Conservation (phyloP, 371 early-diverging fungal genomes). For the Mucor mucedo region DNA sequence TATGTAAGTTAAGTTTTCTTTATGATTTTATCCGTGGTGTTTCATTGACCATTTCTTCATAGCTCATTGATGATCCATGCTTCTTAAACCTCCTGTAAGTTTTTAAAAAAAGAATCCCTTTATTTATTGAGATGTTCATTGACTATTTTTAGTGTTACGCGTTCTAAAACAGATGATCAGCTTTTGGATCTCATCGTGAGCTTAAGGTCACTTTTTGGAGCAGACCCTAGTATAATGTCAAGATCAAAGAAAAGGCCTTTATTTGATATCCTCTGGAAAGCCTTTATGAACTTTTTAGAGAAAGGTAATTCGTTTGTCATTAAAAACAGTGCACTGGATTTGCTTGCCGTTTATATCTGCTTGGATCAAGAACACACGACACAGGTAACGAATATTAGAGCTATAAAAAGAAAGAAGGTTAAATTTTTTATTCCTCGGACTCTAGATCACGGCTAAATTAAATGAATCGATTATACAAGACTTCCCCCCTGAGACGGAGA, state of each 20-base stretch:
- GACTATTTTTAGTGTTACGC: constrained; percentile 29
- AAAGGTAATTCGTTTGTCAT: constrained; percentile 22
- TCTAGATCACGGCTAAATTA: constrained; percentile 37
- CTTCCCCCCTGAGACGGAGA: constrained; percentile 56
- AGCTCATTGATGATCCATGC: constrained; percentile 39
- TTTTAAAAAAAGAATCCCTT: not conserved
- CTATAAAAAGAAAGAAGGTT: not conserved
- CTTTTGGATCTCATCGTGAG: constrained; percentile 35
- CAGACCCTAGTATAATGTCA: constrained; percentile 52
- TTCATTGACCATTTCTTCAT: not conserved
- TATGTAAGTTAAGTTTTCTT: constrained; percentile 34
- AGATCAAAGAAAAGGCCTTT: constrained; percentile 37
- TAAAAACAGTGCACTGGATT: constrained; percentile 36
- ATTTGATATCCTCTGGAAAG: constrained; percentile 28
- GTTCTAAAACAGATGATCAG: constrained; percentile 33
- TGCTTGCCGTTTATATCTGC: constrained; percentile 41
- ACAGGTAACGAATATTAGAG: constrained; percentile 2
- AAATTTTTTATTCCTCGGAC: not conserved
- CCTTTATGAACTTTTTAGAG: constrained; percentile 24
- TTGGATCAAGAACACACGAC: constrained; percentile 28
- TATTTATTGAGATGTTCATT: too few species aligned
- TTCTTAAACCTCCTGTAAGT: constrained; percentile 50
- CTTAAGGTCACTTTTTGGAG: constrained; percentile 49
- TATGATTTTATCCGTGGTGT: not conserved
- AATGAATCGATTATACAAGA: constrained; percentile 45